phyloP scores from a whole-genome alignment of 176 grass and related monocot genomes.

The Triticum aestivum region IWGSC_CS_RefSeq_v2.1 NC_057812.1:624284518-624285017 shows the following conservation, averaged over 20 bases:
- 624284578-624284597: not conserved
- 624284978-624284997: conserved; percentile 89
- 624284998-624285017: conserved; percentile 42
- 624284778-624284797: conserved; percentile 20
- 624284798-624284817: not conserved
- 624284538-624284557: conserved; percentile 9
- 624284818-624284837: conserved; percentile 28
- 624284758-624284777: conserved; percentile 28
- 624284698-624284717: not conserved
- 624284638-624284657: no score
- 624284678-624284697: not conserved
- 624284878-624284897: not conserved
- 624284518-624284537: conserved; percentile 9
- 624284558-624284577: conserved; percentile 17
- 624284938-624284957: conserved; percentile 93
- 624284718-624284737: not conserved
- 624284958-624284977: conserved; percentile 63
- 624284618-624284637: not conserved
- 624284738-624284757: not conserved
- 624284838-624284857: not conserved
- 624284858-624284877: conserved; percentile 17
- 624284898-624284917: conserved; percentile 70
- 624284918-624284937: conserved; percentile 75
- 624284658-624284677: not conserved
- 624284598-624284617: not conserved